Percentiles rank a stretch among this genome's conserved stretches.
These are phyloP conservation scores for Coemansia sp. DNA, from an alignment of 192 early-diverging fungal species.

Conservation along the genomic window DNA sequence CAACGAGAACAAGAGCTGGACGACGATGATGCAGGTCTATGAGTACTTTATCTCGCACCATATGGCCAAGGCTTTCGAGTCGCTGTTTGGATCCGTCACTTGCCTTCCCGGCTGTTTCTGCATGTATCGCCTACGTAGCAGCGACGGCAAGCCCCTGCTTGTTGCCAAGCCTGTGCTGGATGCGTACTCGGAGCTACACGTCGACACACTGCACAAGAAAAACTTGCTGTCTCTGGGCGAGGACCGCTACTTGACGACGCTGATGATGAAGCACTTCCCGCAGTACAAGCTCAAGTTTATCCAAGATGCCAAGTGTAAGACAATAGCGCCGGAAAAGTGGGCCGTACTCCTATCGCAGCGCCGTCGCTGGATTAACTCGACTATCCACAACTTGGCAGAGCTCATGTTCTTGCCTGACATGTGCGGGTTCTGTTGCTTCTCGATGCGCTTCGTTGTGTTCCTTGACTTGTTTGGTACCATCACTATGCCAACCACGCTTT, in stretches of 20 bases:
- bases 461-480: constrained; percentile 88
- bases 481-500: constrained; percentile 78
- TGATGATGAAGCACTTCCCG: constrained; percentile 98
- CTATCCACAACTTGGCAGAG: constrained; percentile 76
- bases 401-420: constrained; percentile 70
- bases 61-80: constrained; percentile 66
- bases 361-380: constrained; percentile 99
- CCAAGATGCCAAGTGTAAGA: constrained; percentile 85
- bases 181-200: constrained; percentile 89
- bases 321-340: constrained; percentile 91
- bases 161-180: constrained; percentile 78
- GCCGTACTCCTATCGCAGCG: constrained; percentile 89
- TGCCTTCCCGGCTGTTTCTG: constrained; percentile 81
- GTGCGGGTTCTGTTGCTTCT: constrained; percentile 97
- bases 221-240: constrained; percentile 95
- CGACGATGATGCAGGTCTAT: constrained; percentile 97
- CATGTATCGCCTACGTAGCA: constrained; percentile 80
- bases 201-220: constrained; percentile 98
- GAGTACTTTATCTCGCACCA: constrained; percentile 95
- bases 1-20: constrained; percentile 90
- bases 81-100: too few species aligned
- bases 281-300: constrained; percentile 92
- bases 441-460: constrained; percentile 97
- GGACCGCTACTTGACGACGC: constrained; percentile 96
- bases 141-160: constrained; percentile 71